These are phyloP conservation scores for Pseudocercospora musae DNA, from an alignment of 2,329 filamentous ascomycete genomes.

Conservation along the genomic window DNA sequence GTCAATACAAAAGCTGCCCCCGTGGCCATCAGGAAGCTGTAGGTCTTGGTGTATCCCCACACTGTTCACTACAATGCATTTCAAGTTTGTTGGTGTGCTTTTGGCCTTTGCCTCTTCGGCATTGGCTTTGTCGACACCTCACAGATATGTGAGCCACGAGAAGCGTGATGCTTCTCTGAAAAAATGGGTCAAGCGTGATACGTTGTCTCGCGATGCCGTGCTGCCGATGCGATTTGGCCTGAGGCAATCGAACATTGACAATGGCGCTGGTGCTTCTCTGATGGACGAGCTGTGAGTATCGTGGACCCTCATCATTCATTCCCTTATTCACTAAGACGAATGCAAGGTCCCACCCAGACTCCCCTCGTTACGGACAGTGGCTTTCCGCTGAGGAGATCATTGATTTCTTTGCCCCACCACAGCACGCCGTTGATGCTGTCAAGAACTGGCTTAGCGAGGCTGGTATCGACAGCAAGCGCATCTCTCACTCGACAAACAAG, in stretches of 20 bases:
- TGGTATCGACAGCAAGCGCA: conserved; percentile 32
- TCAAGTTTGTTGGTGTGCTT: background rate
- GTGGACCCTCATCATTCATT: background rate
- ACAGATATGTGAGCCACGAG: conserved; percentile 43
- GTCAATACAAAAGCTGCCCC: background rate
- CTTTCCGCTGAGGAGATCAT: conserved; percentile 37
- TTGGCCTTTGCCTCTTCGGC: background rate
- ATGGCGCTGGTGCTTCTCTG: conserved; percentile 14
- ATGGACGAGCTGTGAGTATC: conserved; percentile 19
- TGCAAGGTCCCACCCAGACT: conserved; percentile 34
- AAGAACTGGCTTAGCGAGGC: conserved; percentile 39
- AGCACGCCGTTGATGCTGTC: conserved; percentile 37
- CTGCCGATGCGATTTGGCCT: conserved; percentile 30
- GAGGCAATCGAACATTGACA: conserved; percentile 20
- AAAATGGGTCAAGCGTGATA: conserved; percentile 41
- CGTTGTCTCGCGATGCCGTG: conserved; percentile 25
- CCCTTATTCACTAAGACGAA: background rate
- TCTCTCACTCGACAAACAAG: conserved; percentile 35
- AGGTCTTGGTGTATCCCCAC: background rate
- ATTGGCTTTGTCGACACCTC: background rate
- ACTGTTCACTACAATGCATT: background rate
- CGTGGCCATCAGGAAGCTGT: background rate
- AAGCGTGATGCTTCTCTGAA: conserved; percentile 35
- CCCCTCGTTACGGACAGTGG: conserved; percentile 43
- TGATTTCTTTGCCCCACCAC: conserved; percentile 34